Conservation (phyloP, 176 grass and related monocot genomes). For the Themeda triandra region DNA sequence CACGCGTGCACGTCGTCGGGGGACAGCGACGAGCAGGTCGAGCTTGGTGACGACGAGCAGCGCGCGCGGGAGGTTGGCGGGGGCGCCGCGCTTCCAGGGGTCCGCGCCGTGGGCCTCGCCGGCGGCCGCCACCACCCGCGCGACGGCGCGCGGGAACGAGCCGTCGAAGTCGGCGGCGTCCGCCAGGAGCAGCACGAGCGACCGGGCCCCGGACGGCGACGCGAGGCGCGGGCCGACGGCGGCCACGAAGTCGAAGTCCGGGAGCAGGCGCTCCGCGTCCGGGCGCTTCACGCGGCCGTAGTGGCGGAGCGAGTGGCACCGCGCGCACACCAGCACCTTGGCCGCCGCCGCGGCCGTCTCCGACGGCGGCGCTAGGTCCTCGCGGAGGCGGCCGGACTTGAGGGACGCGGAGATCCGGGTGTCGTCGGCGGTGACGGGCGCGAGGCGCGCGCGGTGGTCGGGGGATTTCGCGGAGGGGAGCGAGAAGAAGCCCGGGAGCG, state of each 20-base stretch:
- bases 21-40: constrained; percentile 61
- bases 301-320: constrained; percentile 80
- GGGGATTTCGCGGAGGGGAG: constrained; percentile 44
- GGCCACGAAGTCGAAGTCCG: constrained; percentile 74
- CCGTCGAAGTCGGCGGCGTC: constrained; percentile 79
- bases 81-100: constrained; percentile 49
- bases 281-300: constrained; percentile 70
- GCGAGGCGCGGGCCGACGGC: constrained; percentile 60
- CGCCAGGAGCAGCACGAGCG: constrained; percentile 75
- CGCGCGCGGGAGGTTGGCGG: constrained; percentile 56
- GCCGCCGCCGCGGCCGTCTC: background rate
- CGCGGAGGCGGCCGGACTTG: constrained; percentile 36
- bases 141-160: constrained; percentile 73
- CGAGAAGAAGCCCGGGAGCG: constrained; percentile 71
- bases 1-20: constrained; percentile 64
- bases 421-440: constrained; percentile 45
- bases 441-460: constrained; percentile 41
- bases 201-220: constrained; percentile 66
- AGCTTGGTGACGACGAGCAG: constrained; percentile 76
- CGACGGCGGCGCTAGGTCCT: background rate
- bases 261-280: constrained; percentile 62
- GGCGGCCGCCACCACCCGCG: constrained; percentile 50
- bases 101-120: constrained; percentile 31
- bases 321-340: constrained; percentile 59
- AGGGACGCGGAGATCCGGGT: constrained; percentile 48